Evolutionary conservation across 2,329 filamentous ascomycete genomes (phyloP), one percentile per base, ranked within the genome.

Genomic region (Curvularia eragrostidis): DNA sequence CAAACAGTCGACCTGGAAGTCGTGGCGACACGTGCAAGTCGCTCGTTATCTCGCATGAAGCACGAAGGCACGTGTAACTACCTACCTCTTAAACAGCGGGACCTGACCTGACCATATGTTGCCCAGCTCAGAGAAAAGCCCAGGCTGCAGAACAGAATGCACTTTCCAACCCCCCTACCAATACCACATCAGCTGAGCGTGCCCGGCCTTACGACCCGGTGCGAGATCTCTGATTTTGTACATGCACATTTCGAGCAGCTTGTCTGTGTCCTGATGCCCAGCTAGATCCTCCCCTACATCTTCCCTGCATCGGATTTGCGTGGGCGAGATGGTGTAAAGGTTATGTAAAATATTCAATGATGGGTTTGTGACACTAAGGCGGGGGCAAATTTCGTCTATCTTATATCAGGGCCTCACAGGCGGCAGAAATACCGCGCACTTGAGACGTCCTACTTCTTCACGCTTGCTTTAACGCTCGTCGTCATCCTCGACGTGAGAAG

Each of bases 141-240:
- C 28, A 32, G 12, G 43, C 28, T 34, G 44, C 44, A 19, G 19
- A 32, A 32, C 28, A 23, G 28, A 47, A 34, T 13, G 28, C 18
- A 15, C 18, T 28, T 30, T 32, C 44, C 19, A 34, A 21, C n/a
- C 5, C 44, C 28, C 28, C 44, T 26, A n/a, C 23, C 15, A 10
- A 13, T 43, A 5, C 41, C 28, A 47, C 19, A 19, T 13, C 43
- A 9, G 28, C 28, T 28, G 12, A 34, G 12, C 18, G 44, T 23
- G 12, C 44, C 13, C 44, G 28, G 7, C 44, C 44, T 47, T 47
- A 47, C 28, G 44, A 47, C 19, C 44, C 44, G 23, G 44, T 47
- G 19, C 44, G 44, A 47, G 44, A 47, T 18, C 18, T 47, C 8
- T 47, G 18, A 34, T 34, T 43, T 42, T 43, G 21, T 9, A 23